phyloP scores from a whole-genome alignment of 2,329 filamentous ascomycete species.

The Chaetomiaceae sp. region DNA sequence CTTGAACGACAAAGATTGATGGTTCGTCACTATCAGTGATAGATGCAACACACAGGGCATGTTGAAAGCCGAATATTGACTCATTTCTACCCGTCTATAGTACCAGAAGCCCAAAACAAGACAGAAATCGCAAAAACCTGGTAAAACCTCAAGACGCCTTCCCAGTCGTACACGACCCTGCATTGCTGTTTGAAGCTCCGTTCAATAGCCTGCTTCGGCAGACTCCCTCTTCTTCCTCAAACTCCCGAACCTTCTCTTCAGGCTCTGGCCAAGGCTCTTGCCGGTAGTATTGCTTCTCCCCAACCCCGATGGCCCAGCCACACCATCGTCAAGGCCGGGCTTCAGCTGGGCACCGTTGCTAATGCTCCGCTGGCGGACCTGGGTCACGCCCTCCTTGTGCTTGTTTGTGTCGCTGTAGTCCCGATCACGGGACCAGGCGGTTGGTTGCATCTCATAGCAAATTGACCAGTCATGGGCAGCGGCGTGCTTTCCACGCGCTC shows the following conservation, averaged over 20 bases:
- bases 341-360: slow-evolving; percentile 32
- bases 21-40: too few species aligned
- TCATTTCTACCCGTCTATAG: too few species aligned
- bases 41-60: too few species aligned
- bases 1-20: too few species aligned
- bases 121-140: too few species aligned
- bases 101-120: too few species aligned
- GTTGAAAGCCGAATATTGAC: too few species aligned
- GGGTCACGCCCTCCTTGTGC: slow-evolving; percentile 23
- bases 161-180: too few species aligned
- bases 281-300: slow-evolving; percentile 40
- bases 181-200: background rate
- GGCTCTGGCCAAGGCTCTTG: slow-evolving; percentile 43
- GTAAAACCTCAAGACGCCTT: too few species aligned
- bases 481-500: slow-evolving; percentile 30
- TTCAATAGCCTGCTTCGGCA: slow-evolving; percentile 1
- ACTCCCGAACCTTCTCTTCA: slow-evolving; percentile 52
- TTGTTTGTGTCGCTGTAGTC: background rate
- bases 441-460: slow-evolving; percentile 50
- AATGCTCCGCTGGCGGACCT: slow-evolving; percentile 40
- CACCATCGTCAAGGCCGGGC: background rate
- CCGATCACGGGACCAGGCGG: background rate
- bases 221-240: slow-evolving; percentile 40
- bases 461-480: slow-evolving; percentile 23
- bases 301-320: slow-evolving; percentile 22